Evolutionary conservation across 352 stramenopile species (phyloP), one percentile per base, ranked within the genome.

Genomic region (Globisporangium canariense): DNA sequence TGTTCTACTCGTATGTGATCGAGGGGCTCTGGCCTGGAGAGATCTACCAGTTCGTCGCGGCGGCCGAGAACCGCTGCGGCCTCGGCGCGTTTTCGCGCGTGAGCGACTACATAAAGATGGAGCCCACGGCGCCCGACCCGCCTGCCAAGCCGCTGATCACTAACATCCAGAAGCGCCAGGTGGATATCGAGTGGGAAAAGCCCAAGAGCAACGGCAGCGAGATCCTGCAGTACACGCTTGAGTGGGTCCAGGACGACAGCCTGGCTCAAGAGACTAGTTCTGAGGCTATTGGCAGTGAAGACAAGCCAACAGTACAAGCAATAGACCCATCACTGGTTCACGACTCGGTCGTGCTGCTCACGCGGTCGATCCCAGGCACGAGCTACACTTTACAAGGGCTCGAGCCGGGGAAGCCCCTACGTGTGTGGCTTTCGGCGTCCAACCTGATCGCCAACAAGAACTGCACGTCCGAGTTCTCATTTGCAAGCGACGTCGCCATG

Each of bases 41-140:
- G 51, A 78, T 93, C 18, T 93, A 93, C 51, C 81, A 91, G 55
- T 93, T 93, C 53, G 71, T 81, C 18, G 76, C 85, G 18, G 84
- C 81, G 11, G 79, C 80, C 28, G 77, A 84, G 41, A 93, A 93
- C 58, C 77, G 80, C 1, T 91, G 84, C 41, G 84, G 81, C 4
- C 20, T 86, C 0, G 81, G 71, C 4, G 74, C 78, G 30, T 91
- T 89, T 60, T 90, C 78, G n/a, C 69, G 69, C 2, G 63, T 83
- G 47, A 89, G 77, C 18, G 81, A 90, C 62, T 93, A 90, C 36
- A 67, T 91, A 54, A 87, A 87, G 50, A 93, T 89, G 77, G 69
- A 86, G 50, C 79, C 76, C 22, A 86, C 68, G 16, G 82, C 72
- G 0, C 80, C 81, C 0, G 80, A 93, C 30, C 63, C 81, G 10